Conservation (phyloP, 2,329 filamentous ascomycete species). For the Fusarium albosuccineum region DNA sequence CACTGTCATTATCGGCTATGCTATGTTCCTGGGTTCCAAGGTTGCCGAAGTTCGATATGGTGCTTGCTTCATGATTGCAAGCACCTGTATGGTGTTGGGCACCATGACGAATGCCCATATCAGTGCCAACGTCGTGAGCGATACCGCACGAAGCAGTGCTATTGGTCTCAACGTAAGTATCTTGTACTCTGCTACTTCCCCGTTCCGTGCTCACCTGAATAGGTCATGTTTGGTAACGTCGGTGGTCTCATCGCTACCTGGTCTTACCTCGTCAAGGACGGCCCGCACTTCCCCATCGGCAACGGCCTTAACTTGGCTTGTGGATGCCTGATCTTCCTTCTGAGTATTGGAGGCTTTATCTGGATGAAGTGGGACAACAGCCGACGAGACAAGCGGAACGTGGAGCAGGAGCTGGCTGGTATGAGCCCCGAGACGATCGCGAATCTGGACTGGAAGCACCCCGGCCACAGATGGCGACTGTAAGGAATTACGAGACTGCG, state of each 20-base stretch:
- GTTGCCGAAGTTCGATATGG: conserved; percentile 66
- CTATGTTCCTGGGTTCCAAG: conserved; percentile 70
- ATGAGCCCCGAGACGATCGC: conserved; percentile 66
- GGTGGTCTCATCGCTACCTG: conserved; percentile 76
- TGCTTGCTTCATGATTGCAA: conserved; percentile 73
- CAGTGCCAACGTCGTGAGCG: conserved; percentile 74
- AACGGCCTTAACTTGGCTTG: conserved; percentile 75
- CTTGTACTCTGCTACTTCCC: accelerated
- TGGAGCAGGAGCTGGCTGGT: conserved; percentile 69
- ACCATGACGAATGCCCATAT: conserved; percentile 73
- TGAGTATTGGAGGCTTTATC: conserved; percentile 61
- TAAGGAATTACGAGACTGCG: conserved; percentile 7
- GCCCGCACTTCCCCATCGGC: conserved; percentile 75
- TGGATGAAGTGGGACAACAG: conserved; percentile 76
- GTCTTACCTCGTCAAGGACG: conserved; percentile 73
- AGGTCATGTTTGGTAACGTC: conserved; percentile 56
- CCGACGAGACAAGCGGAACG: conserved; percentile 65
- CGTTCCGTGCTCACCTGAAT: not conserved
- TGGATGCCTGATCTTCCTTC: conserved; percentile 66
- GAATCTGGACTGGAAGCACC: conserved; percentile 77
- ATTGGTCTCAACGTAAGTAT: conserved; percentile 61
- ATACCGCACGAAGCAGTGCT: conserved; percentile 72
- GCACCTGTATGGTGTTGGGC: conserved; percentile 71
- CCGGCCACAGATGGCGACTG: conserved; percentile 71
- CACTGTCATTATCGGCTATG: conserved; percentile 72